Conservation (phyloP, 768 basidiomycete species). For the Austroboletus eburneus region DNA sequence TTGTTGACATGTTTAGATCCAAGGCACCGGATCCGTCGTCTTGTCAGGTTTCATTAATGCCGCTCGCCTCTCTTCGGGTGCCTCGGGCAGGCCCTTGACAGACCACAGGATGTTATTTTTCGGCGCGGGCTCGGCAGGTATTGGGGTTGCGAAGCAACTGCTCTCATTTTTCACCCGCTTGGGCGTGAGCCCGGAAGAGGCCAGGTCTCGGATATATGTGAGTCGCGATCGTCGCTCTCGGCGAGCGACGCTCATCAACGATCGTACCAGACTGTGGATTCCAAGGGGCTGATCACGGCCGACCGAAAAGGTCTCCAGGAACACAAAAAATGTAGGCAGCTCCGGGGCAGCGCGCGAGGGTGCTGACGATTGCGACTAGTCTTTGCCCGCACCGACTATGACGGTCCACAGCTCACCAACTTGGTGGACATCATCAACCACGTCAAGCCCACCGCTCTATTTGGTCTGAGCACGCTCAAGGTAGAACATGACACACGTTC, state of each 20-base stretch:
- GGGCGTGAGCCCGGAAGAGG: constrained; percentile 63
- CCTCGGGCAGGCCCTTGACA: constrained; percentile 36
- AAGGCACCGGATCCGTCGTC: constrained; percentile 73
- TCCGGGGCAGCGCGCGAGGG: too few species aligned
- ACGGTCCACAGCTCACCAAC: constrained; percentile 56
- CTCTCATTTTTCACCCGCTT: constrained; percentile 47
- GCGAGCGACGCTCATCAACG: constrained; percentile 11
- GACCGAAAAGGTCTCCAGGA: constrained; percentile 63
- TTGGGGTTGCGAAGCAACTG: constrained; percentile 50
- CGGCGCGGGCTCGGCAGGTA: constrained; percentile 51
- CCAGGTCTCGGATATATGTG: constrained; percentile 64
- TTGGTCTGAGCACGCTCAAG: constrained; percentile 64
- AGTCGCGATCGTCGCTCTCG: constrained; percentile 15
- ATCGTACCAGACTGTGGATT: constrained; percentile 58
- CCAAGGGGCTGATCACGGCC: constrained; percentile 70
- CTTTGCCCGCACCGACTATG: constrained; percentile 69
- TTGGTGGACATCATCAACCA: constrained; percentile 64
- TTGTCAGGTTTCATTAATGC: constrained; percentile 75
- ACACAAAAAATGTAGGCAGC: constrained; percentile 74
- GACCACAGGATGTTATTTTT: constrained; percentile 57
- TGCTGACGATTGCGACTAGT: constrained; percentile 30
- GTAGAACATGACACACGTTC: constrained; percentile 8
- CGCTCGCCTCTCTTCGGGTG: constrained; percentile 52
- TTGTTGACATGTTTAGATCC: constrained; percentile 39
- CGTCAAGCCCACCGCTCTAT: constrained; percentile 73